phyloP scores from a whole-genome alignment of 352 stramenopile genomes.

The Phytophthora melonis region DNA sequence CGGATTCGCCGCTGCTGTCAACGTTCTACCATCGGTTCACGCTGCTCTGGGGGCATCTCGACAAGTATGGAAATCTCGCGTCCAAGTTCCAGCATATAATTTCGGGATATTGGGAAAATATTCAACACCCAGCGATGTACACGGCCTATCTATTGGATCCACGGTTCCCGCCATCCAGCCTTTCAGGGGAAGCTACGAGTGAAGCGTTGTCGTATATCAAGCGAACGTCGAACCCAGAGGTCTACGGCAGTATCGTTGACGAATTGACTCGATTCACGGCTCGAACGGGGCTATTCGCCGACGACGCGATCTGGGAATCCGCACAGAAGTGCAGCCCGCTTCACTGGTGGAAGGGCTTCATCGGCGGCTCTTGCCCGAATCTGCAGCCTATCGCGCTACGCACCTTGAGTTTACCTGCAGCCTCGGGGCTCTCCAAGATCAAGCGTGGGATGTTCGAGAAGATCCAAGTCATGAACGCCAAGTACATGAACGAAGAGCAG shows the following conservation, averaged over 20 bases:
- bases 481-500: constrained; percentile 79
- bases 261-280: constrained; percentile 78
- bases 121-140: constrained; percentile 80
- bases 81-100: constrained; percentile 68
- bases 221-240: constrained; percentile 44
- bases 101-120: constrained; percentile 61
- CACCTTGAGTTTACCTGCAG: constrained; percentile 67
- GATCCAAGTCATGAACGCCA: constrained; percentile 62
- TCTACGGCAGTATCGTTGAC: constrained; percentile 62
- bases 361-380: constrained; percentile 74
- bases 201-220: constrained; percentile 76
- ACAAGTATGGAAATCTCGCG: constrained; percentile 62
- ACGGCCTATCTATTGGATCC: constrained; percentile 82
- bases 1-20: constrained; percentile 66
- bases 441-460: constrained; percentile 68
- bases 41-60: constrained; percentile 66
- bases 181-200: constrained; percentile 63
- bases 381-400: constrained; percentile 70
- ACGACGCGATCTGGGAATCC: constrained; percentile 81
- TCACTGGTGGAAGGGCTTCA: constrained; percentile 87
- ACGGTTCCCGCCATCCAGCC: constrained; percentile 61
- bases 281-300: constrained; percentile 67
- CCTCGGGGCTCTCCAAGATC: constrained; percentile 58
- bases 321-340: constrained; percentile 76
- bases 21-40: constrained; percentile 85